Evolutionary conservation across 805 yeast species (phyloP).

Genomic region (Cephaloascus albidus): DNA sequence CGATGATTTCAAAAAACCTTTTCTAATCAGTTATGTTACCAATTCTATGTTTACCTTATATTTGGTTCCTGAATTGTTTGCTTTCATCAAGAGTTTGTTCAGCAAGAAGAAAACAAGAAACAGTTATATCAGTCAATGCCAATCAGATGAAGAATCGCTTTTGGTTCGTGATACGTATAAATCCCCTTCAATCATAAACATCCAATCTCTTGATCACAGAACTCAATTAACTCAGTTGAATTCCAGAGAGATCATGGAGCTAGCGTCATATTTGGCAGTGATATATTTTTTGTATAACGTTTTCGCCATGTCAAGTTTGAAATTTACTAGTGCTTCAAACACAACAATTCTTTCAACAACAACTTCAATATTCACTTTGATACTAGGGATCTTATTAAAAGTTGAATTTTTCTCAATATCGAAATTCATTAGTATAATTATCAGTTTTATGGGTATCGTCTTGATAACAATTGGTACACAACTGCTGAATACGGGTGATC

Average conservation of each 20-base stretch:
- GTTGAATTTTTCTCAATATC: slow-evolving; percentile 32
- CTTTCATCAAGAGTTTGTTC: neutral
- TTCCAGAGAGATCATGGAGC: slow-evolving; percentile 16
- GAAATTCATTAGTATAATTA: slow-evolving; percentile 30
- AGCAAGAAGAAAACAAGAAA: slow-evolving; percentile 7
- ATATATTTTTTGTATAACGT: slow-evolving; percentile 33
- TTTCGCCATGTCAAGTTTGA: slow-evolving; percentile 29
- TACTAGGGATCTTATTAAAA: slow-evolving; percentile 28
- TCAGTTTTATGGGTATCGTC: slow-evolving; percentile 37
- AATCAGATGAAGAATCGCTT: neutral
- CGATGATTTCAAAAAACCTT: slow-evolving; percentile 38
- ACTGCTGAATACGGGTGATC: too few relatives aligned
- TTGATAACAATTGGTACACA: slow-evolving; percentile 28
- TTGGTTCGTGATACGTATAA: neutral
- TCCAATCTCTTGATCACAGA: slow-evolving; percentile 5
- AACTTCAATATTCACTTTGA: slow-evolving; percentile 39
- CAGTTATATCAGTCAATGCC: neutral
- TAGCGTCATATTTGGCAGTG: slow-evolving; percentile 29
- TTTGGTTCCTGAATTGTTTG: slow-evolving; percentile 25
- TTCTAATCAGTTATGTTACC: slow-evolving; percentile 35
- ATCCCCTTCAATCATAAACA: slow-evolving; percentile 1
- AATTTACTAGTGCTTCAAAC: slow-evolving; percentile 44
- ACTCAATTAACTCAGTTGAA: slow-evolving; percentile 11
- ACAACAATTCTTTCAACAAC: slow-evolving; percentile 42
- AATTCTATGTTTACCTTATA: slow-evolving; percentile 39